A percentile compares a stretch with the other conserved stretches of the same genome.
These are phyloP conservation scores for Parathielavia hyrcaniae DNA, from an alignment of 495 filamentous ascomycete genomes.

Conservation along the genomic window DNA sequence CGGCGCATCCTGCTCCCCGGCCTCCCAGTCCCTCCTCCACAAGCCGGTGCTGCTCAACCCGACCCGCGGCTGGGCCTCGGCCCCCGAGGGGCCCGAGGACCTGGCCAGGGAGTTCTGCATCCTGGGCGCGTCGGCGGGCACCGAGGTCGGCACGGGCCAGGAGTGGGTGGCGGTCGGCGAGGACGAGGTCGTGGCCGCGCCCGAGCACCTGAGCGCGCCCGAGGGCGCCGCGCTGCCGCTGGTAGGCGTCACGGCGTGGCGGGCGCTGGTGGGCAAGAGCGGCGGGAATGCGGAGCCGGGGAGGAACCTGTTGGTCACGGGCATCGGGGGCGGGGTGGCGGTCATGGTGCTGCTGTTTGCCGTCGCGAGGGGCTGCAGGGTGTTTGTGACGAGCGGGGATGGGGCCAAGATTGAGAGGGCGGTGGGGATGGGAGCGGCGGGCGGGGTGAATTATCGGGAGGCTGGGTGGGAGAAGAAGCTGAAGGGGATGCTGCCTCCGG, in stretches of 20 bases:
- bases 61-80: constrained; percentile 63
- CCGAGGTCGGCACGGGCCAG: constrained; percentile 60
- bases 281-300: constrained; percentile 52
- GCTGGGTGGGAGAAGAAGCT: constrained; percentile 65
- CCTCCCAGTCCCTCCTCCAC: constrained; percentile 29
- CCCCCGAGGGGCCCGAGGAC: constrained; percentile 66
- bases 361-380: constrained; percentile 55
- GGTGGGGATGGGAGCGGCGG: constrained; percentile 55
- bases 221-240: constrained; percentile 79
- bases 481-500: constrained; percentile 47
- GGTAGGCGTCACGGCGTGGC: constrained; percentile 80
- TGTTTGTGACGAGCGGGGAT: constrained; percentile 63
- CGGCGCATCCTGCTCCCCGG: constrained; percentile 47
- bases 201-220: constrained; percentile 58
- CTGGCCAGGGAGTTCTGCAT: constrained; percentile 51
- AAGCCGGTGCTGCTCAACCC: constrained; percentile 74
- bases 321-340: constrained; percentile 77
- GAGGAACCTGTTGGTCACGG: constrained; percentile 64
- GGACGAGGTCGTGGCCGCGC: constrained; percentile 66
- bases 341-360: constrained; percentile 64
- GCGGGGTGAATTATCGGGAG: constrained; percentile 62
- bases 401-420: constrained; percentile 61
- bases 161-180: constrained; percentile 64
- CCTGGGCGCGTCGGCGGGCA: constrained; percentile 61
- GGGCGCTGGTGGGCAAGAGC: constrained; percentile 69